These are phyloP conservation scores for Gracilaria domingensis DNA, from an alignment of 23 red algal genomes.

Conservation along the genomic window DNA sequence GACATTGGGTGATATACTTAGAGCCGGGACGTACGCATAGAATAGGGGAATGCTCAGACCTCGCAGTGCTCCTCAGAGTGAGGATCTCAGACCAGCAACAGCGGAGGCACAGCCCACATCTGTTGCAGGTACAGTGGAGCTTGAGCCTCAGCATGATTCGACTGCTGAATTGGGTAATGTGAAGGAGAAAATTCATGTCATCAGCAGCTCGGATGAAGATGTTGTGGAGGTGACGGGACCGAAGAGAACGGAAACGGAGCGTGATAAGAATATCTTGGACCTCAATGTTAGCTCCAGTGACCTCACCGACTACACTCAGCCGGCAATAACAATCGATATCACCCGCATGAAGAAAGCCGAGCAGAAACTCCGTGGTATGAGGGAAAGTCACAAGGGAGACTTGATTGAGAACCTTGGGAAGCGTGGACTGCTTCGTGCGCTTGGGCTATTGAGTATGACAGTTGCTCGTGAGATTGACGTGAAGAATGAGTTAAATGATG, in stretches of 20 bases:
- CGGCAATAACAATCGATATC: background rate
- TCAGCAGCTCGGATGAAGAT: no score
- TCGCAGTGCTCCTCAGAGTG: background rate
- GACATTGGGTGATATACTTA: background rate
- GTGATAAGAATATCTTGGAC: background rate
- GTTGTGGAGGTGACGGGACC: no score
- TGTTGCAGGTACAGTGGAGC: background rate
- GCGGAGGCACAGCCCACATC: background rate
- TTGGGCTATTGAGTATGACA: constrained; percentile 2
- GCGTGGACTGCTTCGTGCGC: background rate
- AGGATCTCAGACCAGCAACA: background rate
- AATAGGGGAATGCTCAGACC: background rate
- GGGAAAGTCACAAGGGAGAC: background rate
- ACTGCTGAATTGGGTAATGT: no score
- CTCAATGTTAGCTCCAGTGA: background rate
- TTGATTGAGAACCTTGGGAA: background rate
- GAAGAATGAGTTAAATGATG: no score
- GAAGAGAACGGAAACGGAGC: background rate
- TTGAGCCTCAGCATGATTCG: no score
- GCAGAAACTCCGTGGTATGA: background rate
- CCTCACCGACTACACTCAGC: background rate
- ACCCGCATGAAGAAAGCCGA: background rate
- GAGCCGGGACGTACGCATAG: constrained; percentile 8
- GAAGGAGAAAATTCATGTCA: background rate
- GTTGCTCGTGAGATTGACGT: background rate